Evolutionary conservation across 768 basidiomycete species (phyloP).

Genomic region (Podaxis sp.): DNA sequence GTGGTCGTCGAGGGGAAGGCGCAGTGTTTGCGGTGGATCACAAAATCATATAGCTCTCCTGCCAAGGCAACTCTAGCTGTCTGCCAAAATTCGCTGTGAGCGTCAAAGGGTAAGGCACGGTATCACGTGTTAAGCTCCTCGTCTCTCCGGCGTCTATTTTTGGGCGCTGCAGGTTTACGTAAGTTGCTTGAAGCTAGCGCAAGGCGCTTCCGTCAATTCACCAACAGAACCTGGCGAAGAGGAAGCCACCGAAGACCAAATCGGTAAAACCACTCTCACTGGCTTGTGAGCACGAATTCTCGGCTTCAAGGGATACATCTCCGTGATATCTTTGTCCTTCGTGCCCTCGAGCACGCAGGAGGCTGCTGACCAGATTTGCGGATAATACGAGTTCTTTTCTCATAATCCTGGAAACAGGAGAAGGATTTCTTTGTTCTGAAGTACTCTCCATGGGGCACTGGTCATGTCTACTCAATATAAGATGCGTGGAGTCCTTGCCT

Average conservation of each 20-base stretch:
- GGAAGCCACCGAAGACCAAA: too few species aligned
- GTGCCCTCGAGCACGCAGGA: background rate
- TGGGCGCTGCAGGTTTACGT: background rate
- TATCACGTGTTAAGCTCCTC: background rate
- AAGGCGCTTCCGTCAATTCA: background rate
- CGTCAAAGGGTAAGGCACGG: background rate
- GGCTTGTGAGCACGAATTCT: too few species aligned
- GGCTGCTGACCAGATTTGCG: background rate
- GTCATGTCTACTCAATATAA: too few species aligned
- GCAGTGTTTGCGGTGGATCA: background rate
- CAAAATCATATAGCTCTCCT: conserved; percentile 4
- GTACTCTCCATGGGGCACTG: background rate
- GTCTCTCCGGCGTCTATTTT: too few species aligned
- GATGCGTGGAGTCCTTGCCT: too few species aligned
- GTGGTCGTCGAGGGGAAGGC: background rate
- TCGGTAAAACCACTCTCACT: too few species aligned
- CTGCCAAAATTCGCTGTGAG: conserved; percentile 4
- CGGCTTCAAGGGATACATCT: background rate
- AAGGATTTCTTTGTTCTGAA: background rate
- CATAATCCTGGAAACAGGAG: background rate
- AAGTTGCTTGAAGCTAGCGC: background rate
- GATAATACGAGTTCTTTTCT: background rate
- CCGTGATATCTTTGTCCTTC: background rate
- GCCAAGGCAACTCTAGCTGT: background rate
- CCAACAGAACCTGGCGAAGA: background rate